phyloP scores from a whole-genome alignment of 352 stramenopile genomes.

The Phytophthora constricta region DNA sequence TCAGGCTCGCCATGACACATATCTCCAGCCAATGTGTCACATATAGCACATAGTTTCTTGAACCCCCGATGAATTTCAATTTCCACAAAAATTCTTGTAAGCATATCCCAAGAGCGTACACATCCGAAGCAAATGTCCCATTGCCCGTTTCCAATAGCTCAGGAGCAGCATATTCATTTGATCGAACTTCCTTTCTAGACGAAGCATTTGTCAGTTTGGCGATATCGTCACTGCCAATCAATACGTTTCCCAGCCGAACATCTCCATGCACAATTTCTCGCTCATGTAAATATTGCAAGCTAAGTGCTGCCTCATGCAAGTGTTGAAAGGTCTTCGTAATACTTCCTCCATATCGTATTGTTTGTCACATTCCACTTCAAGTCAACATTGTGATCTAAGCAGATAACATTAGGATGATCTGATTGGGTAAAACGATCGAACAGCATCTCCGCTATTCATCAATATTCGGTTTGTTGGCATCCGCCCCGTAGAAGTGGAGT shows the following conservation, averaged over 20 bases:
- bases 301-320: not conserved
- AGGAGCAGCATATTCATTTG: too few relatives aligned
- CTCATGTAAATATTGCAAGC: not conserved
- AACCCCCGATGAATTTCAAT: not conserved
- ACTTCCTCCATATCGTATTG: too few relatives aligned
- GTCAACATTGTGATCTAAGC: too few relatives aligned
- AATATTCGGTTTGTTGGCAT: too few relatives aligned
- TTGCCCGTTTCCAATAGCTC: too few relatives aligned
- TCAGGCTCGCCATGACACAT: too few relatives aligned
- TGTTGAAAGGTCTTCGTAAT: not conserved
- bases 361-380: too few relatives aligned
- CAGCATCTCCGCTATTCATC: too few relatives aligned
- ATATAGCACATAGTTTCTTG: not conserved
- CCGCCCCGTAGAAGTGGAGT: too few relatives aligned
- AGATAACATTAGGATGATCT: too few relatives aligned
- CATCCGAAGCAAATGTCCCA: not conserved
- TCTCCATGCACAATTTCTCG: not conserved
- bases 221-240: not conserved
- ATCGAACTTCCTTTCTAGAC: not conserved
- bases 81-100: not conserved
- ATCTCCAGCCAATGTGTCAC: too few relatives aligned
- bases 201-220: not conserved
- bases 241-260: not conserved
- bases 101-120: not conserved
- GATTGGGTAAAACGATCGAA: too few relatives aligned